These are phyloP conservation scores for Berkeleyomyces basicola DNA, from an alignment of 2,329 filamentous ascomycete genomes.

Conservation along the genomic window DNA sequence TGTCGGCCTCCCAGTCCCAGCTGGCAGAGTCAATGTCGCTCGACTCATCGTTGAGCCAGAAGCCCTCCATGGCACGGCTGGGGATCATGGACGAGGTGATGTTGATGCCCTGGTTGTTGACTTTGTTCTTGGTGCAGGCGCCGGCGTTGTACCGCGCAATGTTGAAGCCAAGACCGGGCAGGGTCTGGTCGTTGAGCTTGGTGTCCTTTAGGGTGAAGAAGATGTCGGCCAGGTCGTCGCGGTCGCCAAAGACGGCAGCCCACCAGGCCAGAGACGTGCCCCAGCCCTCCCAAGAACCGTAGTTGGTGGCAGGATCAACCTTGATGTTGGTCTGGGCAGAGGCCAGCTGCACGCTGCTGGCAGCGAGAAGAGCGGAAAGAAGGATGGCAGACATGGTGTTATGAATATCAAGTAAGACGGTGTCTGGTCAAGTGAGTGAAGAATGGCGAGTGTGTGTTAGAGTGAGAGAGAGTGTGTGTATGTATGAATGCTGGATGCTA, in stretches of 20 bases:
- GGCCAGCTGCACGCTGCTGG: neutral
- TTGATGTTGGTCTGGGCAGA: constrained; percentile 4
- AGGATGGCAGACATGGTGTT: constrained; percentile 8
- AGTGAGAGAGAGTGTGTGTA: neutral
- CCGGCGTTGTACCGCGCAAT: constrained; percentile 29
- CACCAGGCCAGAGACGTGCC: constrained; percentile 29
- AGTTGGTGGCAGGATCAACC: constrained; percentile 17
- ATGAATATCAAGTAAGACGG: neutral
- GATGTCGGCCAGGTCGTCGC: constrained; percentile 25
- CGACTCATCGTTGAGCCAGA: constrained; percentile 25
- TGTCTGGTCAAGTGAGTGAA: neutral
- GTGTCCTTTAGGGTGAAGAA: constrained; percentile 24
- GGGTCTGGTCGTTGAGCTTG: constrained; percentile 17
- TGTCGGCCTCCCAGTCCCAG: constrained; percentile 27
- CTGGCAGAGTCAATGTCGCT: constrained; percentile 21
- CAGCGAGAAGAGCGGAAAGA: constrained; percentile 9
- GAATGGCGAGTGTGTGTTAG: neutral
- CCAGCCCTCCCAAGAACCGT: constrained; percentile 29
- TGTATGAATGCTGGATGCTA: neutral
- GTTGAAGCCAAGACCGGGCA: constrained; percentile 27
- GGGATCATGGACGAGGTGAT: constrained; percentile 23
- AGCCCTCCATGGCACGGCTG: constrained; percentile 25
- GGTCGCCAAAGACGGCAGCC: constrained; percentile 25
- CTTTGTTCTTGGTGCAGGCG: constrained; percentile 23
- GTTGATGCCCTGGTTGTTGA: constrained; percentile 21